phyloP scores from a whole-genome alignment of 2,329 filamentous ascomycete genomes.

The Hypomyces perniciosus region DNA sequence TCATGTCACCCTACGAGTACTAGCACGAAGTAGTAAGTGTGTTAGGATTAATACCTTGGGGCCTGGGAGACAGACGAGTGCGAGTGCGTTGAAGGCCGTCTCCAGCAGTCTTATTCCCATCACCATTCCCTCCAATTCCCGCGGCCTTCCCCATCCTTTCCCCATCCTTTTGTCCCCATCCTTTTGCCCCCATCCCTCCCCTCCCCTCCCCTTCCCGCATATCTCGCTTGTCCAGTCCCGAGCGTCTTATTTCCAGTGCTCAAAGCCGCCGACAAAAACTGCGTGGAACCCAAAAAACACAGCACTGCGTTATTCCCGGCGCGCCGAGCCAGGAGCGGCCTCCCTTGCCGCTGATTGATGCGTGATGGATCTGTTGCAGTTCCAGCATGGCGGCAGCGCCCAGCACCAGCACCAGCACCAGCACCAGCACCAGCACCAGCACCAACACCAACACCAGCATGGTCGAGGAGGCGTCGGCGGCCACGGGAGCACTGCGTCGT shows the following conservation, averaged over 20 bases:
- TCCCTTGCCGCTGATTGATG: constrained; percentile 1
- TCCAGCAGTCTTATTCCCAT: too few species aligned
- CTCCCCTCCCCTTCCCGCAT: constrained; percentile 7
- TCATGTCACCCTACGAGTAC: too few species aligned
- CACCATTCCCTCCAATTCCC: too few species aligned
- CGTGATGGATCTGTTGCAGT: constrained; percentile 22
- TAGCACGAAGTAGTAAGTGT: too few species aligned
- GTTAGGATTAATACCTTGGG: too few species aligned
- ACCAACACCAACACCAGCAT: too few species aligned
- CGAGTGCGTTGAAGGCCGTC: too few species aligned
- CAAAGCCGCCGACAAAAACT: constrained; percentile 15
- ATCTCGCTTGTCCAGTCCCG: constrained; percentile 1
- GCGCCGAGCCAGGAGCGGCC: neutral
- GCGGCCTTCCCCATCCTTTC: too few species aligned
- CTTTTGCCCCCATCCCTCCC: constrained; percentile 1
- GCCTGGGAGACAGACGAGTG: too few species aligned
- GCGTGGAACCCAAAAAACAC: neutral
- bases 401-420: neutral
- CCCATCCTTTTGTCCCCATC: neutral
- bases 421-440: neutral
- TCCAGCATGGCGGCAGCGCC: constrained; percentile 16
- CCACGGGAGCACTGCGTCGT: constrained; percentile 8
- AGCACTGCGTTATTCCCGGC: constrained; percentile 8
- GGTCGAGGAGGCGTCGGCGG: neutral
- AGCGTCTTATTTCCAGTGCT: constrained; percentile 22